Base-by-base conservation (phyloP, 2,329 filamentous ascomycete genomes). In the Botrytis pseudocinerea region DNA sequence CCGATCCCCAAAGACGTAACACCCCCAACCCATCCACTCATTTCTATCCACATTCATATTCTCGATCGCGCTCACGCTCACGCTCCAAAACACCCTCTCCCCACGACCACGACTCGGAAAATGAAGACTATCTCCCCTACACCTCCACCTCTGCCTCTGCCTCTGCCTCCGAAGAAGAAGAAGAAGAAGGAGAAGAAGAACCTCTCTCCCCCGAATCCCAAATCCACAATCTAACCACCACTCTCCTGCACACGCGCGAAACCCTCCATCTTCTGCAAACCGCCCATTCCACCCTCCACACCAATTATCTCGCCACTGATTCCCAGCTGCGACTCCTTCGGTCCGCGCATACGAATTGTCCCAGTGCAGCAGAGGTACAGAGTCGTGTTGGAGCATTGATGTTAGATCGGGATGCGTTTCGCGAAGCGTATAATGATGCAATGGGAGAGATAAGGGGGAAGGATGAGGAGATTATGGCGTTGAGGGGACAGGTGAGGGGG, bases 401-500 rank as follows among this genome's bases (percentile, higher is more conserved):
- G 75, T 42, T 79, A 51, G 80, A 81, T 71, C 76, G 80, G 25
- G 80, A 81, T 76, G 76, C 75, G 7, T 82, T 89, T 54, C 83
- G 85, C 18, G 83, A 84, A 63, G 86, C 84, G 32, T 86, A 84
- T 81, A 86, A 86, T 64, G 81, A 83, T 73, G 80, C 87, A 68
- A 82, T 84, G 75, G 82, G 82, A 10, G 83, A 87, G 74, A 77
- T 88, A 18, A 81, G 82, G 25, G 83, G 82, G 69, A 83, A 84
- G n/a, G 89, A 91, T 70, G 86, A 87, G 38, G 88, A 91, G 81
- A 84, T 88, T 6, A 82, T 83, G 35, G 83, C 83, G 66, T 81
- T 92, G 74, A 82, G 87, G 70, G 83, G 84, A 4, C 91, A 93
- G 81, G 86, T 93, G 0, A 82, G 88, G 16, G 90, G 90, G 2